Evolutionary conservation across 352 stramenopile genomes (phyloP).

Genomic region (Phytophthora capsici): DNA sequence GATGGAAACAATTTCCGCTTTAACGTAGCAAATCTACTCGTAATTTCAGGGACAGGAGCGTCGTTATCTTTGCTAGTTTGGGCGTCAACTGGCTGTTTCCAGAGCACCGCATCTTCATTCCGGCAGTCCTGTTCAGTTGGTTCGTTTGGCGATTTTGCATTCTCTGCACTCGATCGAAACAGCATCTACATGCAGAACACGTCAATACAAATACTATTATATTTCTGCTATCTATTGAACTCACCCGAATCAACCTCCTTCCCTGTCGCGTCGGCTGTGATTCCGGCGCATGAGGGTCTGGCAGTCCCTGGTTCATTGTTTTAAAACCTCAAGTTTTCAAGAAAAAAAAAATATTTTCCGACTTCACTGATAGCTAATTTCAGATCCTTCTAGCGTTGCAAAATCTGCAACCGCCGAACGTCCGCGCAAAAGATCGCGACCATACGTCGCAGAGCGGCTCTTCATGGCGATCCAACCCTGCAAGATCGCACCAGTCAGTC

Average conservation of each 20-base stretch:
- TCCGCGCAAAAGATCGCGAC: conserved; percentile 31
- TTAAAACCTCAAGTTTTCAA: background rate
- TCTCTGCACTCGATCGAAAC: conserved; percentile 39
- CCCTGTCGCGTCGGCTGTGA: conserved; percentile 39
- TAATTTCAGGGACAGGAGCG: conserved; percentile 5
- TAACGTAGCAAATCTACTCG: conserved; percentile 51
- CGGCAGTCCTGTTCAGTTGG: conserved; percentile 15
- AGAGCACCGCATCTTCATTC: conserved; percentile 10
- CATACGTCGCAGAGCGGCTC: conserved; percentile 31
- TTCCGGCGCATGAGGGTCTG: conserved; percentile 26
- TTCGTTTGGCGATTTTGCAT: background rate
- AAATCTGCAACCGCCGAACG: no score
- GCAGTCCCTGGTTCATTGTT: conserved; percentile 31
- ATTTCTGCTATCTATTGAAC: background rate
- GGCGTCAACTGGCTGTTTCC: background rate
- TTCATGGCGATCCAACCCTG: conserved; percentile 10
- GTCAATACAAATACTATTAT: background rate
- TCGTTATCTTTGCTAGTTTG: conserved; percentile 10
- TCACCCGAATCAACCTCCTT: conserved; percentile 48
- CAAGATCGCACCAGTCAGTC: conserved; percentile 24
- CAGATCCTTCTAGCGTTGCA: background rate
- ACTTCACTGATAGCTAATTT: conserved; percentile 10
- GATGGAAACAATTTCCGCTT: conserved; percentile 68
- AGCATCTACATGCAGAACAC: conserved; percentile 43
- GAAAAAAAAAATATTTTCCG: conserved; percentile 14